Conservation (phyloP, 73 alveolate species). For the Tetrahymena elliotti region DNA sequence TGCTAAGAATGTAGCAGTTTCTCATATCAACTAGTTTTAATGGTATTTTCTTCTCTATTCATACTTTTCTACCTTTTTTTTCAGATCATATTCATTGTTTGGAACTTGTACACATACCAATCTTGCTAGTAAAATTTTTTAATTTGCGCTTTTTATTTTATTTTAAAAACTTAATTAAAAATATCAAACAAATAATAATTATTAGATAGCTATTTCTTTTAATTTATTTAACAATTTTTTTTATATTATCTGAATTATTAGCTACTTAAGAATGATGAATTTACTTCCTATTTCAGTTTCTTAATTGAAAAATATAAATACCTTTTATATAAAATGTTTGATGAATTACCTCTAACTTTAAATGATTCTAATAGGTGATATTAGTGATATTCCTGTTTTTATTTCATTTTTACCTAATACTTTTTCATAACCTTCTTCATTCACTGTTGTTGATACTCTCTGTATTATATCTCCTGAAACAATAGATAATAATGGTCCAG, state of each 20-base stretch:
- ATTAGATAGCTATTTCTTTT: too few relatives aligned
- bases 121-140: neutral
- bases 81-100: neutral
- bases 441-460: neutral
- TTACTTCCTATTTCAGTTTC: neutral
- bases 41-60: neutral
- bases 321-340: neutral
- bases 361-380: neutral
- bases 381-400: neutral
- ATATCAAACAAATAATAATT: too few relatives aligned
- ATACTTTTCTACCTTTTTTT: neutral
- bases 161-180: too few relatives aligned
- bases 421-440: neutral
- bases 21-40: neutral
- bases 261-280: neutral
- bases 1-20: neutral
- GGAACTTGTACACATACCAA: neutral
- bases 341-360: neutral
- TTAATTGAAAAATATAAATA: too few relatives aligned
- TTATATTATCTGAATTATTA: too few relatives aligned
- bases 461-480: neutral
- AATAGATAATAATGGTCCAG: neutral
- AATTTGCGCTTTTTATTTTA: too few relatives aligned
- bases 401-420: neutral
- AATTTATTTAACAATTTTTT: too few relatives aligned